Evolutionary conservation across 2,329 filamentous ascomycete genomes (phyloP).

Genomic region (Venturia carpophila): DNA sequence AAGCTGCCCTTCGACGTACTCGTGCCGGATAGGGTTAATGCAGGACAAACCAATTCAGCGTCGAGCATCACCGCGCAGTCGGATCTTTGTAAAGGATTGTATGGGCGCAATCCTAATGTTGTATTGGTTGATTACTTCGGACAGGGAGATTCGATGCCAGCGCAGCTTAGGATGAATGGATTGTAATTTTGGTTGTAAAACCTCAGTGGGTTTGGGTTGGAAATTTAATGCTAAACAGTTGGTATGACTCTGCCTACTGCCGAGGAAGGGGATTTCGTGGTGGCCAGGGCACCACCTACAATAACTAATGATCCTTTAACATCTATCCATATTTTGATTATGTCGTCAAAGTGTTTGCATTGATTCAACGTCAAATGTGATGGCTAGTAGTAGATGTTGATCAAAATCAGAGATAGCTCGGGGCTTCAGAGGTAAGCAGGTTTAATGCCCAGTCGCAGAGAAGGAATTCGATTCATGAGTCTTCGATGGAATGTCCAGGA

Average conservation of each 20-base stretch:
- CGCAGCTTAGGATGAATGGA: conserved; percentile 16
- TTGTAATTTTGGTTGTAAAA: conserved; percentile 1
- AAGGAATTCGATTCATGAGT: no score
- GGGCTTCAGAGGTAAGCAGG: no score
- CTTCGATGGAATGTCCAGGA: no score
- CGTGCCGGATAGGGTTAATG: conserved; percentile 37
- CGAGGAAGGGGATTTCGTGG: background rate
- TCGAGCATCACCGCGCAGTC: conserved; percentile 31
- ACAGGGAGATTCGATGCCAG: conserved; percentile 9
- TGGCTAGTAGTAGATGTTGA: background rate
- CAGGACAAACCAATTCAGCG: conserved; percentile 58
- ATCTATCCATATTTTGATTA: background rate
- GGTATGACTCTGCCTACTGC: background rate
- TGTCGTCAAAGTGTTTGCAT: background rate
- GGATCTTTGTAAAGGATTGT: conserved; percentile 14
- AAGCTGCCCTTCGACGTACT: conserved; percentile 36
- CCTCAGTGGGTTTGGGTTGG: background rate
- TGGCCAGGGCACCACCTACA: background rate
- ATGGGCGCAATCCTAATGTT: conserved; percentile 17
- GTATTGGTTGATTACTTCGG: conserved; percentile 18
- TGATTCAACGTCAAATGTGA: background rate
- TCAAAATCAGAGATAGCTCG: background rate
- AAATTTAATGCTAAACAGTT: background rate
- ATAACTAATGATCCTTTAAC: background rate
- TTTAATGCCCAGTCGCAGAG: no score